Percentiles rank a stretch among this genome's conserved stretches.
These are phyloP conservation scores for Stachybotrys chartarum DNA, from an alignment of 2,329 filamentous ascomycete genomes.

Conservation along the genomic window DNA sequence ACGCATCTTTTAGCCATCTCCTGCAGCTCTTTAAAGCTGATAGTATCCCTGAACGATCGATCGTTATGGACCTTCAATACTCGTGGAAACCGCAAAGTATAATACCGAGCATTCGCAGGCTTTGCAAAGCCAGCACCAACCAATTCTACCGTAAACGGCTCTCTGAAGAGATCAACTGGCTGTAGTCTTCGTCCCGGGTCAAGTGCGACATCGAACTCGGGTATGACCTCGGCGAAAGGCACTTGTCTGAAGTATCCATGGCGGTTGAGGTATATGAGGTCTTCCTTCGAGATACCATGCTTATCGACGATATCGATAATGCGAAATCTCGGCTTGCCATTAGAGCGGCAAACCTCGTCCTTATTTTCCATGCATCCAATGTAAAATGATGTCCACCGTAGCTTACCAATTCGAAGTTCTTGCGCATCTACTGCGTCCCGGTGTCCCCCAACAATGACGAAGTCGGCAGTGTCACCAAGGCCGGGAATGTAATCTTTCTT, in stretches of 20 bases:
- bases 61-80: background rate
- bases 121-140: slow-evolving; percentile 58
- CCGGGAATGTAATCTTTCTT: slow-evolving; percentile 18
- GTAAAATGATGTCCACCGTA: slow-evolving; percentile 67
- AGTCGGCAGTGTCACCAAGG: slow-evolving; percentile 68
- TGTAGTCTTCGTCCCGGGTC: slow-evolving; percentile 7
- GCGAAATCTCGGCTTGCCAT: slow-evolving; percentile 31
- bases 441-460: slow-evolving; percentile 64
- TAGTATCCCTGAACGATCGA: background rate
- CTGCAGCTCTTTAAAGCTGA: background rate
- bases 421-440: slow-evolving; percentile 55
- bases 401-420: slow-evolving; percentile 37
- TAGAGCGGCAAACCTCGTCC: slow-evolving; percentile 38
- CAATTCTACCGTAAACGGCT: slow-evolving; percentile 67
- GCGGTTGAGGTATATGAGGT: slow-evolving; percentile 36
- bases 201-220: slow-evolving; percentile 3
- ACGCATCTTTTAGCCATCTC: background rate
- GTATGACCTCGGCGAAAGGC: slow-evolving; percentile 16
- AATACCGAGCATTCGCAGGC: slow-evolving; percentile 54
- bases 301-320: slow-evolving; percentile 35
- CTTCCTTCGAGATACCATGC: slow-evolving; percentile 25
- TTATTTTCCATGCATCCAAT: slow-evolving; percentile 66
- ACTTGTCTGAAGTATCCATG: slow-evolving; percentile 33
- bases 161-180: slow-evolving; percentile 46
- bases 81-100: slow-evolving; percentile 56